Evolutionary conservation across 2,329 filamentous ascomycete species (phyloP), one percentile per base, ranked within the genome.

Genomic region (Xylaria sp.): DNA sequence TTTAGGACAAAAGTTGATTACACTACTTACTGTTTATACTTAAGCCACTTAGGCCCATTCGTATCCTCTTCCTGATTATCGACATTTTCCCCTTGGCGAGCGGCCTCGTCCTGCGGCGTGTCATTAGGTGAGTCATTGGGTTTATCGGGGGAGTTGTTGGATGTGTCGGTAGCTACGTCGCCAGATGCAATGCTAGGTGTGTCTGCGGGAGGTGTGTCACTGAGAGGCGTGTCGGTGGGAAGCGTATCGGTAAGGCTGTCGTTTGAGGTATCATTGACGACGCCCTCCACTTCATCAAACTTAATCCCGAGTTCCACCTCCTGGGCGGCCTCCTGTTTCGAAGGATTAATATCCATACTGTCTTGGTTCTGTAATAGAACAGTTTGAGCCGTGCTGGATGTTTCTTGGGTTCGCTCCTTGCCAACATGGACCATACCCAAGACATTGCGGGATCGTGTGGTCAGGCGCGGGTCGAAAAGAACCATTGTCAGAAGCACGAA

Each of bases 21-120:
- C 19, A 17, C 40, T 1, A 75, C 79, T 76, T 70, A 83, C 80
- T 80, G 78, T 46, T 72, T 75, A 63, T 77, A 81, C 47, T 70
- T 73, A 15, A 80, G 66, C 77, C 78, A 82, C 53, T 71, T 72
- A 19, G 73, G 73, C 41, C 72, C 66, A 15, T 71, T 72, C 48
- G 17, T 6, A 11, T 55, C 61, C 29, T 64, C 64, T 4, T 67
- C 60, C 1, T 58, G 3, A 17, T 58, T 55, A n/a, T 27, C 46
- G 8, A 38, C 33, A 10, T 54, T 38, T 21, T 61, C 35, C 25
- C 44, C 41, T 49, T 46, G 33, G 8, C 21, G 29, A 4, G 17
- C 33, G 33, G 17, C 6, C 9, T 51, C 33, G n/a, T 60, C 29
- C 15, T 44, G n/a, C 1, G 17, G 13, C 13, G 25, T 44, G 4